A percentile compares a stretch with the other conserved stretches of the same genome.
phyloP scores from a whole-genome alignment of 805 yeast species.

The Candida montana region DNA sequence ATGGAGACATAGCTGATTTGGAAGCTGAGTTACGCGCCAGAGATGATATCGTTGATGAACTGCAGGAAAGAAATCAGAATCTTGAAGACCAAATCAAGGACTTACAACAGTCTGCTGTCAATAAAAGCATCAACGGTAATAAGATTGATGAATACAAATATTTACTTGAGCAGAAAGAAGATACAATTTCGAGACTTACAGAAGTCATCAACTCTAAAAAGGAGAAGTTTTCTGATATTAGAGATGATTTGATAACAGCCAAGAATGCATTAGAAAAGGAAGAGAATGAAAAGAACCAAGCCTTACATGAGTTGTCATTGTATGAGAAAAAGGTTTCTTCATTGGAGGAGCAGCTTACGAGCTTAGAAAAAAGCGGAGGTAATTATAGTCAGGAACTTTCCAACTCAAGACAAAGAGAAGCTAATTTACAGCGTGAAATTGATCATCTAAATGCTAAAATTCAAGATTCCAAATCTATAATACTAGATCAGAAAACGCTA shows the following conservation, averaged over 20 bases:
- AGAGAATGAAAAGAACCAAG: slow-evolving; percentile 2
- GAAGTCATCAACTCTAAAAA: slow-evolving; percentile 7
- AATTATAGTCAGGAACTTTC: slow-evolving; percentile 9
- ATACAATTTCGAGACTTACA: slow-evolving; percentile 11
- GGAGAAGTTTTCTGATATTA: background rate
- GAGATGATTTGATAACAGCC: slow-evolving; percentile 5
- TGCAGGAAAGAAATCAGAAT: slow-evolving; percentile 14
- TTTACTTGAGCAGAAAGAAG: slow-evolving; percentile 12
- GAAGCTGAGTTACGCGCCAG: slow-evolving; percentile 16
- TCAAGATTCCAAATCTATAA: slow-evolving; percentile 19
- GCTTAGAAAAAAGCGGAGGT: slow-evolving; percentile 9
- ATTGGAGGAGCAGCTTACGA: slow-evolving; percentile 9
- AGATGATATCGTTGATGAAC: slow-evolving; percentile 19
- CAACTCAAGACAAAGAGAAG: slow-evolving; percentile 6
- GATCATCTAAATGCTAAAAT: slow-evolving; percentile 12
- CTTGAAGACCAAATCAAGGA: slow-evolving; percentile 16
- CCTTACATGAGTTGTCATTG: slow-evolving; percentile 2
- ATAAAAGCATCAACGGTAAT: slow-evolving; percentile 11
- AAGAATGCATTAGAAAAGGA: slow-evolving; percentile 1
- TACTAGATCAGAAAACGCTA: slow-evolving; percentile 18
- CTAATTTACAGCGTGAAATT: slow-evolving; percentile 16
- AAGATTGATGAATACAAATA: slow-evolving; percentile 13
- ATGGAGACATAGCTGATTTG: slow-evolving; percentile 11
- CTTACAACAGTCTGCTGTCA: slow-evolving; percentile 8
- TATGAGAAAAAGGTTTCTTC: slow-evolving; percentile 10